Evolutionary conservation across 768 basidiomycete genomes (phyloP), one percentile per base, ranked within the genome.

Genomic region (Porphyrellus cyaneotinctus): DNA sequence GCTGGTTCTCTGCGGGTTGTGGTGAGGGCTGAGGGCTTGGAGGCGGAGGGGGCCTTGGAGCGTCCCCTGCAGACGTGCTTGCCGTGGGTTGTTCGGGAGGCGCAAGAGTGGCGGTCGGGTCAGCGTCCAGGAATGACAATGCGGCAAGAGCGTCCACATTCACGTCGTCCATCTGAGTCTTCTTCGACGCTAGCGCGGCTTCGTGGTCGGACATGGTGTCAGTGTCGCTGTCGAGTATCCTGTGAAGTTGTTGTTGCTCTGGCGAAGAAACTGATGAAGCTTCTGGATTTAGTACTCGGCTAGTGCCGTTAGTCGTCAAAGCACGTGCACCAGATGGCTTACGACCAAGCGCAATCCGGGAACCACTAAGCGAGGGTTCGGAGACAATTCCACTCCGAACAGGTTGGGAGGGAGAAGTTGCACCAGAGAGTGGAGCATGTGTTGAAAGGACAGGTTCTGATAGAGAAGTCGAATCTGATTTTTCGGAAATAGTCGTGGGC

Each of bases 291-390:
- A 57, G 62, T 52, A 59, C 70, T 71, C 60, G 78, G 76, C 65
- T 69, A 58, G 57, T 45, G 43, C 65, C 63, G 59, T 43, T 52
- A 54, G 47, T 49, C 5, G 59, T 54, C 51, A 75, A 80, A 43
- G 85, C 88, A 84, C 88, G 88, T 84, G 88, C 88, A 44, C 88
- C 88, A 30, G 87, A 85, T 20, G 88, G 88, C 63, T 87, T 88
- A 70, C 87, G 83, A 70, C 84, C 83, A 43, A 70, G 47, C 17
- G 57, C 58, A 44, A 64, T 39, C 53, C 66, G 63, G 75, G 64
- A 47, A 60, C 74, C 63, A 68, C 70, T 60, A 76, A 72, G 53
- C 69, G 67, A 61, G 47, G 62, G 52, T 59, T 75, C 61, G 58
- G 56, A 65, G 58, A 71, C 60, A 33, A 54, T 36, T n/a, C 62